Conservation (phyloP, 441 rosid genomes). For the Arabidopsis lyrata region DNA sequence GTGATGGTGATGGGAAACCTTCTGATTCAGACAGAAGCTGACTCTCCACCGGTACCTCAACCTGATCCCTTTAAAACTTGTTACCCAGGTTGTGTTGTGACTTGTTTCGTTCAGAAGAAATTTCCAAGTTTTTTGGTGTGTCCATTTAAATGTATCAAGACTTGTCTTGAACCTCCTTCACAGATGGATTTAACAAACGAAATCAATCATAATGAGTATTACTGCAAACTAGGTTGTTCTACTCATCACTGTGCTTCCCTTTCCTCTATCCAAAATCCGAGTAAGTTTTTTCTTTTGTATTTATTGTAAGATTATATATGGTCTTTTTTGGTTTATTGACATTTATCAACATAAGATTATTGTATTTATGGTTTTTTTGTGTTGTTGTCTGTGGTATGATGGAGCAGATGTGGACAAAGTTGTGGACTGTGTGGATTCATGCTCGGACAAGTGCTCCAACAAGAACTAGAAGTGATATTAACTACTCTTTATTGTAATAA, state of each 20-base stretch:
- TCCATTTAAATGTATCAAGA: constrained; percentile 30
- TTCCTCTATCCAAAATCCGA: constrained; percentile 30
- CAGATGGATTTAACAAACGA: constrained; percentile 22
- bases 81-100: constrained; percentile 14
- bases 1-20: constrained; percentile 25
- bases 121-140: constrained; percentile 14
- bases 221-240: constrained; percentile 44
- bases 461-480: constrained; percentile 3
- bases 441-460: constrained; percentile 33
- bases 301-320: not conserved
- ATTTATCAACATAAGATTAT: not conserved
- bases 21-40: constrained; percentile 31
- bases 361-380: not conserved
- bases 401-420: constrained; percentile 31
- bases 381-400: constrained; percentile 12
- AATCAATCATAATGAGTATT: constrained; percentile 22
- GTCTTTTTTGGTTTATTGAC: not conserved
- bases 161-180: constrained; percentile 36
- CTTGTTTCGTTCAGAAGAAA: constrained; percentile 16
- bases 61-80: constrained; percentile 2
- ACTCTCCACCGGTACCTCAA: not conserved
- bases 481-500: not conserved
- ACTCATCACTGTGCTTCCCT: constrained; percentile 27
- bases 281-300: constrained; percentile 15
- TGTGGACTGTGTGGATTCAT: constrained; percentile 35